Conservation (phyloP, 768 basidiomycete genomes). For the Phanerochaete sordida region DNA sequence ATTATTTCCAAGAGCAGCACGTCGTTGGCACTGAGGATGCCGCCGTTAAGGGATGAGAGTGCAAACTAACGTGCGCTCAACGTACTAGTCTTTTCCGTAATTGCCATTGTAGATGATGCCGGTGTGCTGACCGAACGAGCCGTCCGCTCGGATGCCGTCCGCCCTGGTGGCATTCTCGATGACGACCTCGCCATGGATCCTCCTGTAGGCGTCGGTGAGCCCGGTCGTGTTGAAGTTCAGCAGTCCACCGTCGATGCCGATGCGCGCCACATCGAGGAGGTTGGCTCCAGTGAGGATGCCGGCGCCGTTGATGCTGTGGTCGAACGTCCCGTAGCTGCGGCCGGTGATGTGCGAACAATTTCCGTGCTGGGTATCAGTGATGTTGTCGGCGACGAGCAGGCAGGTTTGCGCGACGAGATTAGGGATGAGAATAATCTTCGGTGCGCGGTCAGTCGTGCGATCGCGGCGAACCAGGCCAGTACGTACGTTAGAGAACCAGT, state of each 20-base stretch:
- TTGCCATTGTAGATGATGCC: constrained; percentile 55
- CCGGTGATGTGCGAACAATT: constrained; percentile 49
- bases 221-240: constrained; percentile 21
- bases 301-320: constrained; percentile 37
- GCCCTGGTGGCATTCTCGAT: constrained; percentile 43
- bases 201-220: constrained; percentile 25
- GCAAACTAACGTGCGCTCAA: neutral
- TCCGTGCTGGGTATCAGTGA: constrained; percentile 37
- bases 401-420: constrained; percentile 54
- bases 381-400: constrained; percentile 46
- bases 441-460: too few species aligned
- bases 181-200: constrained; percentile 51
- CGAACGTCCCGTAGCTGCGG: constrained; percentile 49
- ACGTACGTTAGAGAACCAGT: constrained; percentile 60
- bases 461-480: neutral
- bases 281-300: constrained; percentile 63
- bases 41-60: neutral
- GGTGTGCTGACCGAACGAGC: constrained; percentile 46
- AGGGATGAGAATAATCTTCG: constrained; percentile 63
- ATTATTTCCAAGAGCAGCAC: constrained; percentile 59
- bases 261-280: constrained; percentile 58
- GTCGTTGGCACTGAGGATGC: constrained; percentile 49
- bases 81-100: constrained; percentile 54
- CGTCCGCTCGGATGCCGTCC: constrained; percentile 57
- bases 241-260: constrained; percentile 51